These are phyloP conservation scores for Apiospora arundinis DNA, from an alignment of 2,329 filamentous ascomycete genomes.

Conservation along the genomic window DNA sequence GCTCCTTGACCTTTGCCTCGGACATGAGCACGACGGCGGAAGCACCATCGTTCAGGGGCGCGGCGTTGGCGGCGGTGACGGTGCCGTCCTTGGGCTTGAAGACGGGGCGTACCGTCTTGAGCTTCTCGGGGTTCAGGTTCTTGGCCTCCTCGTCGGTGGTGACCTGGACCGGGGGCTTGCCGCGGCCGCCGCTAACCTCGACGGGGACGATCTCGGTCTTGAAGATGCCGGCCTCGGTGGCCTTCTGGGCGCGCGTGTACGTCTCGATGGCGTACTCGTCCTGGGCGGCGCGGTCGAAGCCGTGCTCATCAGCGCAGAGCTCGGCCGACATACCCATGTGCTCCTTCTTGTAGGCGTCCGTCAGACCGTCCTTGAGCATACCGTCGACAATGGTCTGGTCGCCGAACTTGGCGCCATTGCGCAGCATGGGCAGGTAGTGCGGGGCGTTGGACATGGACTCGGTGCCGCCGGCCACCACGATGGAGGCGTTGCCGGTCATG, in stretches of 20 bases:
- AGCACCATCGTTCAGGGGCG: slow-evolving; percentile 93
- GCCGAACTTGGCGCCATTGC: slow-evolving; percentile 91
- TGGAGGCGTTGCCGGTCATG: slow-evolving; percentile 91
- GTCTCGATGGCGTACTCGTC: slow-evolving; percentile 95
- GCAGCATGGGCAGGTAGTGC: slow-evolving; percentile 90
- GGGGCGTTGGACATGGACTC: slow-evolving; percentile 99
- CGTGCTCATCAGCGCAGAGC: slow-evolving; percentile 87
- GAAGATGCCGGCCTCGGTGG: slow-evolving; percentile 83
- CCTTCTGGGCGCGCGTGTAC: slow-evolving; percentile 76
- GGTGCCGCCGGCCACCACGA: slow-evolving; percentile 91
- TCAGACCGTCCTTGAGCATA: slow-evolving; percentile 92
- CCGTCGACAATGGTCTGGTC: slow-evolving; percentile 89
- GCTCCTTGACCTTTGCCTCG: slow-evolving; percentile 90
- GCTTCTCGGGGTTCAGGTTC: slow-evolving; percentile 87
- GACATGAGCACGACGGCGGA: slow-evolving; percentile 92
- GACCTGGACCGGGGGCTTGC: slow-evolving; percentile 83
- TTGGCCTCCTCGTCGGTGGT: slow-evolving; percentile 94
- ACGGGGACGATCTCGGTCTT: slow-evolving; percentile 86
- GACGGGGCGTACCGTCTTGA: slow-evolving; percentile 82
- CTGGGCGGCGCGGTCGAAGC: slow-evolving; percentile 82
- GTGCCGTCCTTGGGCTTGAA: slow-evolving; percentile 84
- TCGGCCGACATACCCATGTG: slow-evolving; percentile 96
- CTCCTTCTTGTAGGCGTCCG: slow-evolving; percentile 93
- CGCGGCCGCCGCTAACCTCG: slow-evolving; percentile 84
- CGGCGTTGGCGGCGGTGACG: slow-evolving; percentile 95